These are phyloP conservation scores for Camellia lanceoleosa DNA, from an alignment of 148 eudicot species.

Conservation along the genomic window DNA sequence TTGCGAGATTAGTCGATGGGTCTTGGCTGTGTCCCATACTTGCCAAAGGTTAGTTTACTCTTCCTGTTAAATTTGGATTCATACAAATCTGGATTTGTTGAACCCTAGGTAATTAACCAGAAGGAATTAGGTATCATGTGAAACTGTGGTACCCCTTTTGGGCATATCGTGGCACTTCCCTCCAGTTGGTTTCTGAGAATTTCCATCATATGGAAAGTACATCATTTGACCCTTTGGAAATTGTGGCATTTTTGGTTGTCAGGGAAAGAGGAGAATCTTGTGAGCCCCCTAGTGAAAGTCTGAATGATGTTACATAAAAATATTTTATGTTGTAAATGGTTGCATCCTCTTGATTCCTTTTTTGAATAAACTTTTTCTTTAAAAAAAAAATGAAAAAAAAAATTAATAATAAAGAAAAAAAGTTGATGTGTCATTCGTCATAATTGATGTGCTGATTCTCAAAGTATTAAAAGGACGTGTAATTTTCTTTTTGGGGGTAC, in stretches of 20 bases:
- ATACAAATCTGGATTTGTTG: conserved; percentile 1
- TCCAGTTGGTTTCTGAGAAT: not conserved
- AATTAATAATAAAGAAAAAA: too few species aligned
- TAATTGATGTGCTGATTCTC: too few species aligned
- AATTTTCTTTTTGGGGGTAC: too few species aligned
- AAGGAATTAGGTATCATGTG: not conserved
- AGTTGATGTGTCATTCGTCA: too few species aligned
- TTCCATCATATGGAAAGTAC: not conserved
- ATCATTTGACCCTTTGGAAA: not conserved
- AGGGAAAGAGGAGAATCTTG: not conserved
- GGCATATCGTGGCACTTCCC: not conserved
- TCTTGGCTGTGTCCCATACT: conserved; percentile 92
- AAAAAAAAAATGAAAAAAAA: too few species aligned
- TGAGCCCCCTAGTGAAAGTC: not conserved
- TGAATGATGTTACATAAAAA: not conserved
- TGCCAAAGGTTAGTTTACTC: conserved; percentile 76
- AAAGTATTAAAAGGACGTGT: too few species aligned
- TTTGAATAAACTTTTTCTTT: too few species aligned
- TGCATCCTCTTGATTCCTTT: not conserved
- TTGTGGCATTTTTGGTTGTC: not conserved
- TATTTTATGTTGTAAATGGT: not conserved
- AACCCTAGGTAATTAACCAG: not conserved
- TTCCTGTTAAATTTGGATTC: not conserved
- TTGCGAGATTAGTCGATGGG: conserved; percentile 83
- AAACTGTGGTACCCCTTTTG: not conserved